Evolutionary conservation across 2,329 filamentous ascomycete species (phyloP).

Genomic region (Penicillium sclerotiorum): DNA sequence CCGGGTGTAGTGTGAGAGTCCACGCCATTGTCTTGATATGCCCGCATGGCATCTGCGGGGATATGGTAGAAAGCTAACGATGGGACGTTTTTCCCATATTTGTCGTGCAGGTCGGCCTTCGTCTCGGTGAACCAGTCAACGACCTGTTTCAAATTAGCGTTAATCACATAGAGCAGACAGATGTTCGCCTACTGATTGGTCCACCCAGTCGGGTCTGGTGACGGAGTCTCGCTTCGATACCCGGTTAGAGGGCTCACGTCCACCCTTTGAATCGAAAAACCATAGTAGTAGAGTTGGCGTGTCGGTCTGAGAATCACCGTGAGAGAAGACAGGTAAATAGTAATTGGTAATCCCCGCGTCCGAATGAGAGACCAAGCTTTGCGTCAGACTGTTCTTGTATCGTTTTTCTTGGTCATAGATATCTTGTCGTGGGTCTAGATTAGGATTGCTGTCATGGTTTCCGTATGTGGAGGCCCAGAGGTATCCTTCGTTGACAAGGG

Average conservation of each 20-base stretch:
- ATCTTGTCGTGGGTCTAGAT: slow-evolving; percentile 51
- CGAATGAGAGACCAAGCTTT: slow-evolving; percentile 43
- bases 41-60: slow-evolving; percentile 47
- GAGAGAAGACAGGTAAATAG: slow-evolving; percentile 54
- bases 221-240: slow-evolving; percentile 24
- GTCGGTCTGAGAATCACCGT: slow-evolving; percentile 40
- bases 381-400: slow-evolving; percentile 44
- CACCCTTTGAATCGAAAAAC: slow-evolving; percentile 72
- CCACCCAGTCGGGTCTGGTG: slow-evolving; percentile 49
- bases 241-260: slow-evolving; percentile 51
- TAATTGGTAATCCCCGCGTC: slow-evolving; percentile 57
- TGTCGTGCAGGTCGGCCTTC: slow-evolving; percentile 27
- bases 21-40: slow-evolving; percentile 49
- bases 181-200: slow-evolving; percentile 33
- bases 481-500: slow-evolving; percentile 58
- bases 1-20: slow-evolving; percentile 48
- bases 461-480: slow-evolving; percentile 71
- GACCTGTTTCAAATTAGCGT: slow-evolving; percentile 14
- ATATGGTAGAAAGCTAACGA: slow-evolving; percentile 61
- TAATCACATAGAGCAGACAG: not conserved
- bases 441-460: slow-evolving; percentile 68
- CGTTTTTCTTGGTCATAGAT: slow-evolving; percentile 47
- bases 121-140: slow-evolving; percentile 48
- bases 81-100: slow-evolving; percentile 45
- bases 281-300: slow-evolving; percentile 59